Evolutionary conservation across 2,329 filamentous ascomycete species (phyloP).

Genomic region (Fusarium avenaceum): DNA sequence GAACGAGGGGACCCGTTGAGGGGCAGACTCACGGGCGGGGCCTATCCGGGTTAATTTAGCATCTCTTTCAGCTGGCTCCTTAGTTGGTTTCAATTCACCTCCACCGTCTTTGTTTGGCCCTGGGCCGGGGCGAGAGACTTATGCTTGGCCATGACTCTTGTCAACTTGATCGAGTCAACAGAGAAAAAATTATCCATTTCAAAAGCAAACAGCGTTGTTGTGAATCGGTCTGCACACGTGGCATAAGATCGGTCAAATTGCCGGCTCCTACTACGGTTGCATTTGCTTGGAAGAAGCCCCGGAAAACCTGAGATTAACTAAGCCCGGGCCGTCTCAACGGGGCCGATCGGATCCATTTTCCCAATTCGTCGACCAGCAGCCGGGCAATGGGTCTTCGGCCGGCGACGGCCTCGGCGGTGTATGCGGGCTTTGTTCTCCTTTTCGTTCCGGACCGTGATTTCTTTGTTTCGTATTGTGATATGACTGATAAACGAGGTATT

Average conservation of each 20-base stretch:
- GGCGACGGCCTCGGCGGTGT: constrained; percentile 28
- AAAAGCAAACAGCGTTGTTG: neutral
- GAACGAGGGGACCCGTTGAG: constrained; percentile 21
- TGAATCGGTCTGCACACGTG: constrained; percentile 17
- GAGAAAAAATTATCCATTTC: neutral
- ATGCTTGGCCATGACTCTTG: constrained; percentile 30
- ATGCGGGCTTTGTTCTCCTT: neutral
- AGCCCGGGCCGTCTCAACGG: constrained; percentile 37
- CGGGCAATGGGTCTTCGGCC: constrained; percentile 17
- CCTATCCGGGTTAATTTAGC: constrained; percentile 21
- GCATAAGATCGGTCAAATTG: constrained; percentile 25
- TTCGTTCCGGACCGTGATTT: neutral
- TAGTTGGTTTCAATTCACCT: constrained; percentile 21
- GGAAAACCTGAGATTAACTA: constrained; percentile 23
- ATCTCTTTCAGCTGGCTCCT: constrained; percentile 1
- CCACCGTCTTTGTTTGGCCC: constrained; percentile 6
- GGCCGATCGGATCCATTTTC: constrained; percentile 33
- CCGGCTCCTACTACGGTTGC: constrained; percentile 6
- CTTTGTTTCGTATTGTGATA: neutral
- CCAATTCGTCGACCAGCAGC: constrained; percentile 29
- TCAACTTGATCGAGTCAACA: constrained; percentile 1
- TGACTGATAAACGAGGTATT: no score
- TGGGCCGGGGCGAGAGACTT: neutral
- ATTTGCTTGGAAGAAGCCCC: constrained; percentile 17
- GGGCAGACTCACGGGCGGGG: constrained; percentile 24